Evolutionary conservation across 345 rosid species (phyloP).

Genomic region (Lumnitzera littorea): DNA sequence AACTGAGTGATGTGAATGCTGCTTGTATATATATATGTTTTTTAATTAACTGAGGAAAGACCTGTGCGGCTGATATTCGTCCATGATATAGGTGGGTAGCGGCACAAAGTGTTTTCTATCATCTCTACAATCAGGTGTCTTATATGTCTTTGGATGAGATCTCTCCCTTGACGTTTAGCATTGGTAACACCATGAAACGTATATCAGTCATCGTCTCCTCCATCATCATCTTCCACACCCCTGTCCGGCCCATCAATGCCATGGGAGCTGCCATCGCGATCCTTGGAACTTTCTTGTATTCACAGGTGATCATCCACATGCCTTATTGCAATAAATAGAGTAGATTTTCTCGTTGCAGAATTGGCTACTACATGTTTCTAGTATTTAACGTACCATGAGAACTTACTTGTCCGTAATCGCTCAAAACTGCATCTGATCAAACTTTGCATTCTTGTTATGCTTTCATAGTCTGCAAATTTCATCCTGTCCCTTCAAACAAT

Average conservation of each 20-base stretch:
- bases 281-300: slow-evolving; percentile 94
- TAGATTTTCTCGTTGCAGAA: too few species aligned
- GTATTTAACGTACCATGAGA: too few species aligned
- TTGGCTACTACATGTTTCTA: neutral
- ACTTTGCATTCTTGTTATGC: too few species aligned
- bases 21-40: neutral
- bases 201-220: slow-evolving; percentile 94
- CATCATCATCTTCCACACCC: slow-evolving; percentile 96
- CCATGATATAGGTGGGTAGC: slow-evolving; percentile 70
- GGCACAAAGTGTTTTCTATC: slow-evolving; percentile 97
- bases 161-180: slow-evolving; percentile 92
- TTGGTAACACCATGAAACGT: slow-evolving; percentile 97
- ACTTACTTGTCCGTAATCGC: too few species aligned
- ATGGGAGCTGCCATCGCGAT: slow-evolving; percentile 96
- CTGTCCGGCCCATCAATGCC: slow-evolving; percentile 84
- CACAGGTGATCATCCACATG: slow-evolving; percentile 51
- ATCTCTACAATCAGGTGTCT: slow-evolving; percentile 95
- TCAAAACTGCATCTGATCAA: too few species aligned
- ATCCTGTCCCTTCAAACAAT: too few species aligned
- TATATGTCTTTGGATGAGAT: slow-evolving; percentile 98
- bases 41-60: neutral
- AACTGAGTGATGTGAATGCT: neutral
- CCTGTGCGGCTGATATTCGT: slow-evolving; percentile 10
- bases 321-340: too few species aligned
- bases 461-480: too few species aligned